Percentiles rank a stretch among this genome's conserved stretches.
Evolutionary conservation across 306 rosid genomes (phyloP).

Genomic region (Luffa aegyptiaca): DNA sequence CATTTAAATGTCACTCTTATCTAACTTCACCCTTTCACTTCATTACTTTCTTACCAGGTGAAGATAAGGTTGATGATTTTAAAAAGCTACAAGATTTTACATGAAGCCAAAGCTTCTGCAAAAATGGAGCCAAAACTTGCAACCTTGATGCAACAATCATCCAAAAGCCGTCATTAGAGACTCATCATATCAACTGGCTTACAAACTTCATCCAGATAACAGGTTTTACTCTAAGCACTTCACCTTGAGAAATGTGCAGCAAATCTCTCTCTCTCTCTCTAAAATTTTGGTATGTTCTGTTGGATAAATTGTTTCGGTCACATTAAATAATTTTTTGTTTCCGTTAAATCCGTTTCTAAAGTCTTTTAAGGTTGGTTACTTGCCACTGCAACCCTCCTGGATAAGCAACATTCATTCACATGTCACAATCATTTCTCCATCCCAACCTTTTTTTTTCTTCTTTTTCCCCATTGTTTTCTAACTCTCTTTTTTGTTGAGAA

Average conservation of each 20-base stretch:
- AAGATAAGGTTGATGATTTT: background rate
- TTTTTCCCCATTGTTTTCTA: background rate
- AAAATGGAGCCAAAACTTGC: slow-evolving; percentile 21
- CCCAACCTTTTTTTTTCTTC: background rate
- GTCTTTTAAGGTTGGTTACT: background rate
- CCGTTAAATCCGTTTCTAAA: background rate
- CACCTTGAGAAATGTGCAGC: slow-evolving; percentile 2
- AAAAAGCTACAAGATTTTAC: background rate
- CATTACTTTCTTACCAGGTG: background rate
- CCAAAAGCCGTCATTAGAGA: slow-evolving; percentile 3
- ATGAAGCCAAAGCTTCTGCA: background rate
- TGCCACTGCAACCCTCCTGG: background rate
- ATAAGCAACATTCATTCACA: background rate
- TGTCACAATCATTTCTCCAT: slow-evolving; percentile 2
- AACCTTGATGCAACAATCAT: background rate
- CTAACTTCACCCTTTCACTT: background rate
- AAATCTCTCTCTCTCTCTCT: background rate
- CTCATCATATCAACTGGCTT: background rate
- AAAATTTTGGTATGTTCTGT: background rate
- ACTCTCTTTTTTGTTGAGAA: background rate
- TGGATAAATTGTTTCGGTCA: no score
- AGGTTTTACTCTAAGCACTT: background rate
- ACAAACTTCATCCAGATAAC: background rate
- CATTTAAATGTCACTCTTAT: background rate
- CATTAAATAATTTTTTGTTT: background rate